Evolutionary conservation across 73 alveolate genomes (phyloP).

Genomic region (Halteria grandinella): DNA sequence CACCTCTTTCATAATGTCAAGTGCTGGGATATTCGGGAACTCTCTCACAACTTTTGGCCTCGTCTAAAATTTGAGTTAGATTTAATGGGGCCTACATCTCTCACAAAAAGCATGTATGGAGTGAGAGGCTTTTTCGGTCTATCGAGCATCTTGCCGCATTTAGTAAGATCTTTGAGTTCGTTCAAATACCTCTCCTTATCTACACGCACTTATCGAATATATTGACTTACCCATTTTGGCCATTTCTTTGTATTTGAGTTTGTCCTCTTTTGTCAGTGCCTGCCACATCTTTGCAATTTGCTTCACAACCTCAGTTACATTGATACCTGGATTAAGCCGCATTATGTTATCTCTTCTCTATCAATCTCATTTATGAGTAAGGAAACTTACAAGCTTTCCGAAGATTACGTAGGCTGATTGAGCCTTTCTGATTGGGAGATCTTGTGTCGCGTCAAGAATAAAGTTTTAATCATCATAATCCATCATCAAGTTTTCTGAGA

Average conservation of each 20-base stretch:
- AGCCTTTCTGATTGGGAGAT: no score
- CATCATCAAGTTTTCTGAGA: no score
- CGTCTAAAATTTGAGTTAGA: no score
- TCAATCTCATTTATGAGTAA: no score
- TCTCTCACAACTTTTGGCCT: constrained; percentile 48
- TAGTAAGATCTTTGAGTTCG: constrained; percentile 17
- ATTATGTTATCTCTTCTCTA: constrained; percentile 58
- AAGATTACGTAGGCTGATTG: no score
- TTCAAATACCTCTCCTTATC: constrained; percentile 53
- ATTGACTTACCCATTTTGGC: constrained; percentile 54
- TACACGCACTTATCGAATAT: not conserved
- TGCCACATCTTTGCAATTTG: constrained; percentile 65
- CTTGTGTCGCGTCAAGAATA: no score
- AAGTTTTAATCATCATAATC: no score
- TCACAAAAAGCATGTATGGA: constrained; percentile 61
- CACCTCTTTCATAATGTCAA: constrained; percentile 64
- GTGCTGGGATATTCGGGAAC: constrained; percentile 41
- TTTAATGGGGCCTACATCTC: no score
- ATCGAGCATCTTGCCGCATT: constrained; percentile 26
- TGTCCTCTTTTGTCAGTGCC: constrained; percentile 45
- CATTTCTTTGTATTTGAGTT: constrained; percentile 26
- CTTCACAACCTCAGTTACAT: constrained; percentile 61
- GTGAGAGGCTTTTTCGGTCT: constrained; percentile 72
- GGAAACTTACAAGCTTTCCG: no score
- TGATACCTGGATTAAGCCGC: constrained; percentile 36